Conservation (phyloP, 106 monocot species). For the Dioscorea alata region DNA sequence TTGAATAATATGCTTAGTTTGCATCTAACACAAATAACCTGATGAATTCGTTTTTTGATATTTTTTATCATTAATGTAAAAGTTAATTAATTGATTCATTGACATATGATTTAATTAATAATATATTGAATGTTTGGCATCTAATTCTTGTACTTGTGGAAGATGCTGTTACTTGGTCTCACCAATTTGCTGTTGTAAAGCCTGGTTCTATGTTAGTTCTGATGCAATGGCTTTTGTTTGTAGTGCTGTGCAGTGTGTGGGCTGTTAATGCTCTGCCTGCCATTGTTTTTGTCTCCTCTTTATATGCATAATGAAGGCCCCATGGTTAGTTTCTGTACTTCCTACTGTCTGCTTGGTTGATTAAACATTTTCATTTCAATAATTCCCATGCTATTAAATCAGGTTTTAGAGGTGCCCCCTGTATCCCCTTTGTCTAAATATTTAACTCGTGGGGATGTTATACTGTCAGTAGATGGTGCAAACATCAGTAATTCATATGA, state of each 20-base stretch:
- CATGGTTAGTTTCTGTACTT: conserved; percentile 42
- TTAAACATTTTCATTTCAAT: background rate
- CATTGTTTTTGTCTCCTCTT: conserved; percentile 58
- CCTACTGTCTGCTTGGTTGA: conserved; percentile 1
- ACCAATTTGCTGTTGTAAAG: background rate
- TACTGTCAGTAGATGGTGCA: conserved; percentile 59
- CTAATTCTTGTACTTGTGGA: too few species aligned
- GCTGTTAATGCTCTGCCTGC: conserved; percentile 45
- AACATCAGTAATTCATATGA: conserved; percentile 46
- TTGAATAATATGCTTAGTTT: too few species aligned
- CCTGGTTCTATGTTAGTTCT: background rate
- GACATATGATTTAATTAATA: too few species aligned
- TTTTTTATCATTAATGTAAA: too few species aligned
- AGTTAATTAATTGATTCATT: too few species aligned
- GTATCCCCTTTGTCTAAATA: conserved; percentile 55
- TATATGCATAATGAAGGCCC: conserved; percentile 50
- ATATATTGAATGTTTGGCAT: too few species aligned
- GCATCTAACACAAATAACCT: too few species aligned
- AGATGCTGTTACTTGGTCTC: background rate
- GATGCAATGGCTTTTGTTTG: conserved; percentile 6
- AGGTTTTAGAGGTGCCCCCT: conserved; percentile 59
- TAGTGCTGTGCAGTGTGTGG: conserved; percentile 74
- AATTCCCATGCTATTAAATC: conserved; percentile 8
- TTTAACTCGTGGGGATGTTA: conserved; percentile 54
- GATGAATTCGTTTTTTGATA: too few species aligned